Evolutionary conservation across 78 protist genomes (phyloP).

Genomic region (Dictyostelium citrinum): DNA sequence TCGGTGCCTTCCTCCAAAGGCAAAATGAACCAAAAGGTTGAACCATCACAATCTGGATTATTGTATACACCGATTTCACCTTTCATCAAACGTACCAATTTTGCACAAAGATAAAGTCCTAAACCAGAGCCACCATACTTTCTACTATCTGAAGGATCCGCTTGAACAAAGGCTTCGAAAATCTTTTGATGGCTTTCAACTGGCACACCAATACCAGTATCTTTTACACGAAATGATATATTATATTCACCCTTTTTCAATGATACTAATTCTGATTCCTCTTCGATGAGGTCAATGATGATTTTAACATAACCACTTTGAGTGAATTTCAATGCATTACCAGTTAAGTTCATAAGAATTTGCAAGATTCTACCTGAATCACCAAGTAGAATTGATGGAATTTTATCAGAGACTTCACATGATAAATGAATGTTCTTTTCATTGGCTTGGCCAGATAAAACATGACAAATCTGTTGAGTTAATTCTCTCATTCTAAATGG

Average conservation of each 20-base stretch:
- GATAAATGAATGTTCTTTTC: slow-evolving; percentile 16
- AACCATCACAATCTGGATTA: slow-evolving; percentile 34
- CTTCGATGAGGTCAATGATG: slow-evolving; percentile 54
- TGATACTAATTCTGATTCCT: slow-evolving; percentile 29
- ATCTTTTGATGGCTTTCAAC: slow-evolving; percentile 64
- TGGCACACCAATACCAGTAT: slow-evolving; percentile 85
- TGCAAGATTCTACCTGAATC: slow-evolving; percentile 81
- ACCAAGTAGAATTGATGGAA: slow-evolving; percentile 28
- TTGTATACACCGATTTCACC: slow-evolving; percentile 77
- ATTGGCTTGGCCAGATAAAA: slow-evolving; percentile 56
- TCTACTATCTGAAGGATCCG: slow-evolving; percentile 80
- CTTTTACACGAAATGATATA: slow-evolving; percentile 56
- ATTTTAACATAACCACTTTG: slow-evolving; percentile 63
- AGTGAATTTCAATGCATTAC: slow-evolving; percentile 84
- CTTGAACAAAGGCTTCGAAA: slow-evolving; percentile 83
- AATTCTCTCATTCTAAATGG: slow-evolving; percentile 45
- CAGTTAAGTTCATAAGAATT: slow-evolving; percentile 77
- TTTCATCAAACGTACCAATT: slow-evolving; percentile 55
- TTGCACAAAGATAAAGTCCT: slow-evolving; percentile 63
- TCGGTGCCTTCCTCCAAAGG: slow-evolving; percentile 20
- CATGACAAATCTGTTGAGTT: slow-evolving; percentile 70
- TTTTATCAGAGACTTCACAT: slow-evolving; percentile 33
- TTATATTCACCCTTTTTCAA: slow-evolving; percentile 29
- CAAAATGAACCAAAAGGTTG: slow-evolving; percentile 66
- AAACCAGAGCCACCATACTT: slow-evolving; percentile 78